Evolutionary conservation across 2,329 filamentous ascomycete genomes (phyloP).

Genomic region (Apiospora koreana): DNA sequence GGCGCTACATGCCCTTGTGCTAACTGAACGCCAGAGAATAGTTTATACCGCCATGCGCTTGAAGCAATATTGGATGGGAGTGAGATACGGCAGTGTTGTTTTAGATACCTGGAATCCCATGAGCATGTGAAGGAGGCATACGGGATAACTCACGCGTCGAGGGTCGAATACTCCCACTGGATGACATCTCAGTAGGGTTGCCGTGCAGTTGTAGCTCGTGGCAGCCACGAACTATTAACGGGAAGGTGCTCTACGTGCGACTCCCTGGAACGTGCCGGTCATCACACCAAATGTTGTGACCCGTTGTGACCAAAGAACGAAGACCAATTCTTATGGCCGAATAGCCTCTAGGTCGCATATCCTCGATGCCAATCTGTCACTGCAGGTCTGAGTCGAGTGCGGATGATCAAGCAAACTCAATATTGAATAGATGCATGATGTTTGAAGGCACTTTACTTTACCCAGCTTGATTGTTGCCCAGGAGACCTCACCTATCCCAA

Average conservation of each 20-base stretch:
- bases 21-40: neutral
- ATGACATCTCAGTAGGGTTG: neutral
- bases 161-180: neutral
- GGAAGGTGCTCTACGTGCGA: neutral
- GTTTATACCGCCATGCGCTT: neutral
- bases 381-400: neutral
- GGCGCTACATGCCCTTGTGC: neutral
- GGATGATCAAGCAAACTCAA: neutral
- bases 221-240: neutral
- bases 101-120: no score
- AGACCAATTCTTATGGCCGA: neutral
- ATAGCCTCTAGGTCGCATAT: neutral
- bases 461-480: neutral
- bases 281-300: constrained; percentile 3
- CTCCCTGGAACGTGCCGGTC: neutral
- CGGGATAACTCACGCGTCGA: neutral
- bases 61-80: no score
- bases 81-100: neutral
- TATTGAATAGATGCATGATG: neutral
- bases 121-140: neutral
- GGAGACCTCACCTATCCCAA: neutral
- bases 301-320: neutral
- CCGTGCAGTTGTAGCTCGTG: neutral
- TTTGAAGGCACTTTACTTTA: neutral
- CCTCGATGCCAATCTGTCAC: neutral